Evolutionary conservation across 805 yeast species (phyloP).

Genomic region (Candida nitratophila): DNA sequence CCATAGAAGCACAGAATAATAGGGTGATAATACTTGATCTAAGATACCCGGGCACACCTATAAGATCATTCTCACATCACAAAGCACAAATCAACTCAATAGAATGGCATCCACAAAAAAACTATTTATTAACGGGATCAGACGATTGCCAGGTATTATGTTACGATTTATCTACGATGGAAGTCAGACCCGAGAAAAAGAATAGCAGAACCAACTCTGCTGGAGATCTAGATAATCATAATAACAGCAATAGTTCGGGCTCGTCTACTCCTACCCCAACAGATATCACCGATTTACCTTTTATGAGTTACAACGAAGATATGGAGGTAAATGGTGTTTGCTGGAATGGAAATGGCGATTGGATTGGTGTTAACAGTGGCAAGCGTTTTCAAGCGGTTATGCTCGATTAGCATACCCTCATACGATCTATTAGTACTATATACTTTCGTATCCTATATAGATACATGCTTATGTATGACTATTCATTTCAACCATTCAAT

Average conservation of each 20-base stretch:
- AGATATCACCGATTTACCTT: slow-evolving; percentile 35
- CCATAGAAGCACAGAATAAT: slow-evolving; percentile 66
- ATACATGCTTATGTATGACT: too few relatives aligned
- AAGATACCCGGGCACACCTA: slow-evolving; percentile 82
- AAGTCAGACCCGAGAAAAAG: neutral
- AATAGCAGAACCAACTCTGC: neutral
- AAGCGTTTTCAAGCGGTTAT: slow-evolving; percentile 58
- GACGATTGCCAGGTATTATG: slow-evolving; percentile 68
- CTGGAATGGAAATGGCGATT: slow-evolving; percentile 69
- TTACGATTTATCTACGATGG: slow-evolving; percentile 48
- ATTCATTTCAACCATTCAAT: too few relatives aligned
- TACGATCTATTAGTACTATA: too few relatives aligned
- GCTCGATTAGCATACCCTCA: neutral
- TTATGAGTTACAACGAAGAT: slow-evolving; percentile 29
- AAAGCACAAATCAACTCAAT: slow-evolving; percentile 62
- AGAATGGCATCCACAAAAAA: slow-evolving; percentile 77
- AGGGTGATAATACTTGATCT: slow-evolving; percentile 69
- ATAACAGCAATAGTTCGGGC: neutral
- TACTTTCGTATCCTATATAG: too few relatives aligned
- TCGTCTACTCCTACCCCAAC: neutral
- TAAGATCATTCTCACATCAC: slow-evolving; percentile 63
- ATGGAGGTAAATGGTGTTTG: slow-evolving; percentile 71
- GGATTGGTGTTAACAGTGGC: slow-evolving; percentile 75
- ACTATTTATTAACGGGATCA: slow-evolving; percentile 55
- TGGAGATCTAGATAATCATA: neutral